Conservation (phyloP, 352 stramenopile genomes). For the Paralagenidium karlingii region DNA sequence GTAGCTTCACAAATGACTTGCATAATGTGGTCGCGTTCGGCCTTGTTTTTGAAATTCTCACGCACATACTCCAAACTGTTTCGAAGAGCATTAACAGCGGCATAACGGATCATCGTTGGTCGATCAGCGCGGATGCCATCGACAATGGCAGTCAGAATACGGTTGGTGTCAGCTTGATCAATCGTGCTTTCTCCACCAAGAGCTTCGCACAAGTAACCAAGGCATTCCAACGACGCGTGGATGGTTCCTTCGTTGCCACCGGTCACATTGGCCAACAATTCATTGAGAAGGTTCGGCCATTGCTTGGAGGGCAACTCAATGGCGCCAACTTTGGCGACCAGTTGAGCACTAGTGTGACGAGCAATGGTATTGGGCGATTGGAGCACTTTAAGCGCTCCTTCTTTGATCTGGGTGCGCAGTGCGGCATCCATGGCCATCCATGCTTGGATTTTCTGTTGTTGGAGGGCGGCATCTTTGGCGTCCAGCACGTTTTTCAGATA, state of each 20-base stretch:
- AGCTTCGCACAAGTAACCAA: conserved; percentile 78
- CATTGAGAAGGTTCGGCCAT: conserved; percentile 89
- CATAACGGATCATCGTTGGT: conserved; percentile 81
- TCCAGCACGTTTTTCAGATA: conserved; percentile 83
- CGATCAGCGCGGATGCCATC: conserved; percentile 88
- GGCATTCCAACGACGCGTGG: conserved; percentile 77
- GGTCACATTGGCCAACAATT: conserved; percentile 90
- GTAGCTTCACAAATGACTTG: conserved; percentile 92
- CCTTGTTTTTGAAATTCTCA: conserved; percentile 94
- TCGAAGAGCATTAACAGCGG: conserved; percentile 85
- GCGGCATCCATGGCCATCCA: conserved; percentile 65
- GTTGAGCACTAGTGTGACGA: conserved; percentile 82
- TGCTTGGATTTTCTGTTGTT: conserved; percentile 62
- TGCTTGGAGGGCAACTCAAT: conserved; percentile 90
- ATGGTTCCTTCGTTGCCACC: conserved; percentile 79
- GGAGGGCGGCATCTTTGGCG: conserved; percentile 71
- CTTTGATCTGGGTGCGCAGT: conserved; percentile 69
- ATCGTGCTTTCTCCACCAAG: conserved; percentile 49
- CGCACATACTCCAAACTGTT: conserved; percentile 94
- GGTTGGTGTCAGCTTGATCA: conserved; percentile 84
- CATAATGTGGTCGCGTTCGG: conserved; percentile 94
- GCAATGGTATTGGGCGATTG: conserved; percentile 46
- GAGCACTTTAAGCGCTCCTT: conserved; percentile 48
- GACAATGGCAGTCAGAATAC: conserved; percentile 95
- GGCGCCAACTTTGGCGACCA: conserved; percentile 89